Evolutionary conservation across 1,284 basidiomycete species (phyloP).

Genomic region (Tilletiaria anomala): DNA sequence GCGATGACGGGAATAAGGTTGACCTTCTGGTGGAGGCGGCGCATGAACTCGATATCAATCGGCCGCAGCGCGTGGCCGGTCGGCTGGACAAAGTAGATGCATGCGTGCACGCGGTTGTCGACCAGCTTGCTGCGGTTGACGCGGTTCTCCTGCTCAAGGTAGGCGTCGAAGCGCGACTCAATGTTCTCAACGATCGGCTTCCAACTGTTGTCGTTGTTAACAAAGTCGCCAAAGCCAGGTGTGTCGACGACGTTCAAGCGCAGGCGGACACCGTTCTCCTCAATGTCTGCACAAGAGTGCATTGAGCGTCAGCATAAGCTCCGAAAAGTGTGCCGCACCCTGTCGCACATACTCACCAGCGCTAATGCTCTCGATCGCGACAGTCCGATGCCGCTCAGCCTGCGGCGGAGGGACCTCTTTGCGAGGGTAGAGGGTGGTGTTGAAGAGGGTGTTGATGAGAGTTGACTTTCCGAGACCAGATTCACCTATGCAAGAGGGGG

Average conservation of each 20-base stretch:
- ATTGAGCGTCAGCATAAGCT: no score
- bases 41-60: constrained; percentile 39
- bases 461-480: constrained; percentile 39
- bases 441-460: constrained; percentile 38
- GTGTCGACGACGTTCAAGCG: constrained; percentile 38
- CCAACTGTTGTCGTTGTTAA: constrained; percentile 38
- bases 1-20: constrained; percentile 39
- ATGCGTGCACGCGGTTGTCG: constrained; percentile 38
- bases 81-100: constrained; percentile 39
- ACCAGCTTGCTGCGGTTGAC: constrained; percentile 35
- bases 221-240: constrained; percentile 37
- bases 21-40: constrained; percentile 34
- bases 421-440: constrained; percentile 36
- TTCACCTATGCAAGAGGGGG: constrained; percentile 13
- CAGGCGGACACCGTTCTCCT: constrained; percentile 38
- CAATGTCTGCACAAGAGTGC: constrained; percentile 18
- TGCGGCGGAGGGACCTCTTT: constrained; percentile 32
- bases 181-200: constrained; percentile 38
- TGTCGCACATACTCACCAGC: constrained; percentile 13
- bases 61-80: constrained; percentile 34
- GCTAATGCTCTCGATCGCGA: constrained; percentile 38
- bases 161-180: constrained; percentile 36
- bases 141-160: constrained; percentile 39
- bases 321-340: not conserved
- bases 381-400: constrained; percentile 32